phyloP scores from a whole-genome alignment of 257 asterid species.

The Salvia miltiorrhiza region DNA sequence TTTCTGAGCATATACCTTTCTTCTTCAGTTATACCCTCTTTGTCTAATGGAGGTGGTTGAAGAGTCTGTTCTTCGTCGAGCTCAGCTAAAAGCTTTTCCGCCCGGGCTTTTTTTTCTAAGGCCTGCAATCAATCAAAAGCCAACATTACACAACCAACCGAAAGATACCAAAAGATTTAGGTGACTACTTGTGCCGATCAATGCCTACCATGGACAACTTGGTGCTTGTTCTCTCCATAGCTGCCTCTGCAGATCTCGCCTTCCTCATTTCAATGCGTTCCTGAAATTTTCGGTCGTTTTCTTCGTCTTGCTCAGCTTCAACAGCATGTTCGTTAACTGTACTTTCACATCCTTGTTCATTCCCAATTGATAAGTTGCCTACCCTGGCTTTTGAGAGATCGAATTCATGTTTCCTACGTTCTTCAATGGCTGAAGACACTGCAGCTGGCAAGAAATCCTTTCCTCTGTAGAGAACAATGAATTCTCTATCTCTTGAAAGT shows the following conservation, averaged over 20 bases:
- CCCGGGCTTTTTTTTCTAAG: constrained; percentile 64
- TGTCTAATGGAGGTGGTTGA: constrained; percentile 60
- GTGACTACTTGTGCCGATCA: constrained; percentile 14
- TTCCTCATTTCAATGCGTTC: constrained; percentile 36
- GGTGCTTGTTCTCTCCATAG: constrained; percentile 48
- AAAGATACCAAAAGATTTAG: constrained; percentile 18
- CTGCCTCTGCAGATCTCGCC: constrained; percentile 37
- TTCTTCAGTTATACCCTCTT: constrained; percentile 96
- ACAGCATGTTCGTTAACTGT: constrained; percentile 23
- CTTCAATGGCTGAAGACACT: constrained; percentile 83
- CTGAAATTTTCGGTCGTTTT: constrained; percentile 22
- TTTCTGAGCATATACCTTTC: constrained; percentile 93
- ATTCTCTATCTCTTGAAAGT: constrained; percentile 93
- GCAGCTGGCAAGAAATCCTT: constrained; percentile 95
- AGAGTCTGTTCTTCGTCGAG: constrained; percentile 55
- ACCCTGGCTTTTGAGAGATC: constrained; percentile 26
- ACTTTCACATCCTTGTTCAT: constrained; percentile 25
- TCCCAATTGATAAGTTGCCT: constrained; percentile 20
- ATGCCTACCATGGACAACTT: constrained; percentile 67
- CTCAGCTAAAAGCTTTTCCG: constrained; percentile 75
- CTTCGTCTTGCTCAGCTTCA: constrained; percentile 33
- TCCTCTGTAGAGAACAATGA: constrained; percentile 87
- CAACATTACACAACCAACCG: constrained; percentile 15
- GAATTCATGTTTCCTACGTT: constrained; percentile 55
- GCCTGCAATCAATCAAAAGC: constrained; percentile 55